A percentile compares a stretch with the other conserved stretches of the same genome.
Conservation (phyloP, 306 rosid species). For the Vigna radiata region DNA sequence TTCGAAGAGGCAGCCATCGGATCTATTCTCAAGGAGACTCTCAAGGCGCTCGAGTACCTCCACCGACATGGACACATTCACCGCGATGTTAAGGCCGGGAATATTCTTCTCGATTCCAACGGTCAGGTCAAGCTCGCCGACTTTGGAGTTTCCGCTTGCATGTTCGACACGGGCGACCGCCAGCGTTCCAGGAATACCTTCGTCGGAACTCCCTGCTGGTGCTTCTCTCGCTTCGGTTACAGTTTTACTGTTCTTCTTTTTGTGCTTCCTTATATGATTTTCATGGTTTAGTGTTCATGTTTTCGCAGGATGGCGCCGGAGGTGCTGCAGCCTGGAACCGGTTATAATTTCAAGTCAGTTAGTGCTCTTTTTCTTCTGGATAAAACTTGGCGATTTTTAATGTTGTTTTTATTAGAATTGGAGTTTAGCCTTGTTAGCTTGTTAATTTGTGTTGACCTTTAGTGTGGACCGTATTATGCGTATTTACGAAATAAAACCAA, state of each 20-base stretch:
- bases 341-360: slow-evolving; percentile 96
- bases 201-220: slow-evolving; percentile 99
- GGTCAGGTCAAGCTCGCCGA: slow-evolving; percentile 93
- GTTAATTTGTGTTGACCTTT: background rate
- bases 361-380: background rate
- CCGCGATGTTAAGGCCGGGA: slow-evolving; percentile 98
- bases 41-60: slow-evolving; percentile 89
- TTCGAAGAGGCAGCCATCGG: slow-evolving; percentile 89
- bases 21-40: slow-evolving; percentile 84
- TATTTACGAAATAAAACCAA: background rate
- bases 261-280: background rate
- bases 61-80: slow-evolving; percentile 96
- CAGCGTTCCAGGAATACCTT: slow-evolving; percentile 91
- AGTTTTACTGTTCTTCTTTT: background rate
- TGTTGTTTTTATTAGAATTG: background rate
- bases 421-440: background rate
- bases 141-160: slow-evolving; percentile 97
- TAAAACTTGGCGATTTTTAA: background rate
- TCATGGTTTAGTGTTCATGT: background rate
- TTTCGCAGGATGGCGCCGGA: slow-evolving; percentile 98
- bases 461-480: background rate
- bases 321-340: slow-evolving; percentile 98
- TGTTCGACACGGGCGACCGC: slow-evolving; percentile 95
- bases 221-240: background rate
- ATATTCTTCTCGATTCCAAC: slow-evolving; percentile 76